A percentile compares a stretch with the other conserved stretches of the same genome.
These are phyloP conservation scores for Linum trigynum DNA, from an alignment of 345 rosid species.

Conservation along the genomic window DNA sequence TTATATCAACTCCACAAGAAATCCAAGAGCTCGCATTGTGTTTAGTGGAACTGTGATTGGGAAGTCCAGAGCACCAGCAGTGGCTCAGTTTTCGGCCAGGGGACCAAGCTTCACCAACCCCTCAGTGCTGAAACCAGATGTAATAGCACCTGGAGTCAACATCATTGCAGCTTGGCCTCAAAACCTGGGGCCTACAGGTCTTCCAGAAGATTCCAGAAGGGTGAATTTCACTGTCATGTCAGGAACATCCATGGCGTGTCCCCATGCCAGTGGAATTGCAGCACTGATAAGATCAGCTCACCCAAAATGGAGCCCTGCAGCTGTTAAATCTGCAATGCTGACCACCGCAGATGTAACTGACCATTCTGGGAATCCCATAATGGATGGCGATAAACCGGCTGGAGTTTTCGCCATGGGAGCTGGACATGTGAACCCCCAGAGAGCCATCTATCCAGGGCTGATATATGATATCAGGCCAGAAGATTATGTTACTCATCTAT, in stretches of 20 bases:
- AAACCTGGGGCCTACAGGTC: conserved; percentile 71
- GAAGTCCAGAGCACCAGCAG: conserved; percentile 60
- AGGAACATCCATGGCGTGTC: conserved; percentile 98
- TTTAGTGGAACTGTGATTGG: conserved; percentile 68
- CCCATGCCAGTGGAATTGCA: conserved; percentile 78
- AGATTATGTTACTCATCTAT: conserved; percentile 70
- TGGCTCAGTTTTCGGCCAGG: conserved; percentile 86
- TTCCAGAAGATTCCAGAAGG: conserved; percentile 75
- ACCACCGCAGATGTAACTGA: conserved; percentile 67
- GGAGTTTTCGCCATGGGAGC: conserved; percentile 64
- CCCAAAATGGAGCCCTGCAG: conserved; percentile 79
- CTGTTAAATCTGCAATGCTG: conserved; percentile 84
- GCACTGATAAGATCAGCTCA: conserved; percentile 62
- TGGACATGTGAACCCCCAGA: conserved; percentile 73
- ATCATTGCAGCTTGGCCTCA: conserved; percentile 99
- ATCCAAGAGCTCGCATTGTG: conserved; percentile 51
- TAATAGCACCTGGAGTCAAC: conserved; percentile 89
- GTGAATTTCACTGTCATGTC: conserved; percentile 89
- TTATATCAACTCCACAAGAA: conserved; percentile 55
- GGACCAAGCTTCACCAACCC: conserved; percentile 75
- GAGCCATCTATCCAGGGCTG: conserved; percentile 74
- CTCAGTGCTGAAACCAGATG: conserved; percentile 75
- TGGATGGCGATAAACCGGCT: conserved; percentile 57
- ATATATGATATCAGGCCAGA: conserved; percentile 60
- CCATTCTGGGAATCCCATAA: conserved; percentile 56